Evolutionary conservation across 352 stramenopile species (phyloP).

Genomic region (Phytopythium mirpurense): DNA sequence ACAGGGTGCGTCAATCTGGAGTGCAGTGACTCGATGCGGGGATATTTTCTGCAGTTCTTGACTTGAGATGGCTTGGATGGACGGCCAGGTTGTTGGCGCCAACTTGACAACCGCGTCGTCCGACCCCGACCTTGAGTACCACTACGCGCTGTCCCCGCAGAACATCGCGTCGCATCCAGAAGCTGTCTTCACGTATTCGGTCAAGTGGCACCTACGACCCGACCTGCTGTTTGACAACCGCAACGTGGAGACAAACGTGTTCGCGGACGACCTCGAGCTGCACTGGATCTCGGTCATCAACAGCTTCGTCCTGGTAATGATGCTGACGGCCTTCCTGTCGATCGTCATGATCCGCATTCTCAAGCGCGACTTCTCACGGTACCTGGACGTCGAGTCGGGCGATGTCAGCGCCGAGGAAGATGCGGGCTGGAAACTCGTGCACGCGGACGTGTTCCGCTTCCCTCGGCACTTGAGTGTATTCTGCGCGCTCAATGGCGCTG

Average conservation of each 20-base stretch:
- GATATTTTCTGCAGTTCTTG: no score
- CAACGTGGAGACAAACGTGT: conserved; percentile 73
- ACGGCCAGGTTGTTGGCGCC: conserved; percentile 66
- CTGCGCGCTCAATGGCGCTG: conserved; percentile 88
- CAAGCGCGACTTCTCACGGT: conserved; percentile 97
- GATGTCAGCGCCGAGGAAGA: conserved; percentile 89
- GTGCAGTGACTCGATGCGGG: no score
- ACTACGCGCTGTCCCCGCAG: conserved; percentile 41
- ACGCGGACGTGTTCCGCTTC: conserved; percentile 96
- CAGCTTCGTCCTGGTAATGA: conserved; percentile 96
- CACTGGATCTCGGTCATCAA: conserved; percentile 99
- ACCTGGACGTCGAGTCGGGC: conserved; percentile 92
- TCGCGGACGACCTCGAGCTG: conserved; percentile 81
- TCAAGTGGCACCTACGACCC: conserved; percentile 91
- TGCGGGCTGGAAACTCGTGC: conserved; percentile 97
- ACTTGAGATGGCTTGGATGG: no score
- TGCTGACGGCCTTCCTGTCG: conserved; percentile 95
- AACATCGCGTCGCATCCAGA: conserved; percentile 42
- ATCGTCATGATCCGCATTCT: conserved; percentile 97
- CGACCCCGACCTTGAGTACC: conserved; percentile 52
- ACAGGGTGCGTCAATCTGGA: conserved; percentile 62
- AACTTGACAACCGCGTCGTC: conserved; percentile 63
- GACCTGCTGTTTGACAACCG: conserved; percentile 88
- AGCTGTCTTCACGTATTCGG: conserved; percentile 93
- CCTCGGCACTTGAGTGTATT: conserved; percentile 90